Evolutionary conservation across 352 stramenopile species (phyloP).

Genomic region (Phytophthora pluvialis): DNA sequence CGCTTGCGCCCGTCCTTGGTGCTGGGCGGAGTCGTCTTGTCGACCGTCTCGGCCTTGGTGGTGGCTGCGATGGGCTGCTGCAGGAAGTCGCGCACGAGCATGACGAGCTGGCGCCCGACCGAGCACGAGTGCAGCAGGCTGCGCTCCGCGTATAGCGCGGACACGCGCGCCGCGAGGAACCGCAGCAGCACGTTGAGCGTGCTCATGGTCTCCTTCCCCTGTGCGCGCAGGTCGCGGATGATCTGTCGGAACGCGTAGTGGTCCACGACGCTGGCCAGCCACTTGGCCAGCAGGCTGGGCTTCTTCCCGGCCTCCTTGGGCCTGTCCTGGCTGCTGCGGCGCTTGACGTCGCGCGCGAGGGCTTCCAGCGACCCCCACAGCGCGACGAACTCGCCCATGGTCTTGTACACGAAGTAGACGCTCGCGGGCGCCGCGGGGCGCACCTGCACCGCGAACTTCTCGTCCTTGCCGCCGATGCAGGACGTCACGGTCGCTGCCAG

Average conservation of each 20-base stretch:
- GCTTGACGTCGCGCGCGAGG: constrained; percentile 62
- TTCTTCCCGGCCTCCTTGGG: constrained; percentile 17
- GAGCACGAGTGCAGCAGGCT: constrained; percentile 61
- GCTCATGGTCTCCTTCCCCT: constrained; percentile 78
- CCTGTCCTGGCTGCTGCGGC: constrained; percentile 20
- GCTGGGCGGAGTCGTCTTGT: constrained; percentile 20
- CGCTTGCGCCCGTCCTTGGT: constrained; percentile 52
- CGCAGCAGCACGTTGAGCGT: constrained; percentile 79
- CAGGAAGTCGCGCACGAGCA: constrained; percentile 71
- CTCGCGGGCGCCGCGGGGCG: constrained; percentile 38
- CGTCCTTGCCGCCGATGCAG: constrained; percentile 82
- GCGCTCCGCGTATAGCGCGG: constrained; percentile 61
- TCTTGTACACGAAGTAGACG: constrained; percentile 87
- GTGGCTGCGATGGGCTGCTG: constrained; percentile 51
- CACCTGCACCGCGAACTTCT: constrained; percentile 80
- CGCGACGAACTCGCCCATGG: constrained; percentile 72
- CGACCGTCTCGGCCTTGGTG: constrained; percentile 11
- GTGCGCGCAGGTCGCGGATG: constrained; percentile 58
- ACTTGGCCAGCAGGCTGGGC: constrained; percentile 66
- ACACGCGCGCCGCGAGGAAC: constrained; percentile 70
- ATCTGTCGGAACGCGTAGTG: constrained; percentile 75
- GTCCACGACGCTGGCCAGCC: constrained; percentile 78
- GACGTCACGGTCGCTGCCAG: constrained; percentile 75
- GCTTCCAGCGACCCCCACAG: constrained; percentile 68
- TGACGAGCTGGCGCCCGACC: constrained; percentile 59